These are phyloP conservation scores for Gautieria morchelliformis DNA, from an alignment of 768 basidiomycete species.

Conservation along the genomic window DNA sequence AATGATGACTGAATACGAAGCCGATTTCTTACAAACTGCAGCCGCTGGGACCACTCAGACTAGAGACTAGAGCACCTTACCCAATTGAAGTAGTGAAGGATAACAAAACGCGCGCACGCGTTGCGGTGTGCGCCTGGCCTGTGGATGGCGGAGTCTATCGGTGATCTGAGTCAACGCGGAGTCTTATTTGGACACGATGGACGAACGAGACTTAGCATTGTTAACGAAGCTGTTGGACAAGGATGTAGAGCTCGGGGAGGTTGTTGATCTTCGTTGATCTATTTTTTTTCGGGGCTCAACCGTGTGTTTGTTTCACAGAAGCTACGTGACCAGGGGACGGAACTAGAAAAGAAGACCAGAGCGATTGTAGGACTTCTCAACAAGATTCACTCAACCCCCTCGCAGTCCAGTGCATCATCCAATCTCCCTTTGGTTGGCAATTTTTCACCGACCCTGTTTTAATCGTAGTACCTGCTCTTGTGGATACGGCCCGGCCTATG, in stretches of 20 bases:
- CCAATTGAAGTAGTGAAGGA: too few species aligned
- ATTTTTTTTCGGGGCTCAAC: constrained; percentile 2
- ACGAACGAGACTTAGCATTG: constrained; percentile 40
- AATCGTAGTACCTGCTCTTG: constrained; percentile 44
- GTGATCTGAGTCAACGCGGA: neutral
- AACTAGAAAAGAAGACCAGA: constrained; percentile 68
- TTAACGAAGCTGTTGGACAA: constrained; percentile 53
- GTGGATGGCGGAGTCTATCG: neutral
- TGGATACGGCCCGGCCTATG: constrained; percentile 47
- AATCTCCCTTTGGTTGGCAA: neutral
- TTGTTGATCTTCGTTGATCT: constrained; percentile 20
- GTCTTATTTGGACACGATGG: constrained; percentile 32
- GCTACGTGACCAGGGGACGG: constrained; percentile 68
- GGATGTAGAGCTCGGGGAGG: constrained; percentile 60
- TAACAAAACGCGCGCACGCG: too few species aligned
- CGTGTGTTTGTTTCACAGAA: constrained; percentile 35
- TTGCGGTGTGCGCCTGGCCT: neutral
- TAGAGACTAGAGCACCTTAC: too few species aligned
- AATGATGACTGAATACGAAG: neutral
- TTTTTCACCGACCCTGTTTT: neutral
- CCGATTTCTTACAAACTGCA: neutral
- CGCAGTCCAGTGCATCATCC: constrained; percentile 41
- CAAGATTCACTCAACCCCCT: constrained; percentile 69
- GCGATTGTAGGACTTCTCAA: constrained; percentile 67
- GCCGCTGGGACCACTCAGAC: neutral